These are phyloP conservation scores for Barnettozyma wickerhamii DNA, from an alignment of 805 yeast genomes.

Conservation along the genomic window DNA sequence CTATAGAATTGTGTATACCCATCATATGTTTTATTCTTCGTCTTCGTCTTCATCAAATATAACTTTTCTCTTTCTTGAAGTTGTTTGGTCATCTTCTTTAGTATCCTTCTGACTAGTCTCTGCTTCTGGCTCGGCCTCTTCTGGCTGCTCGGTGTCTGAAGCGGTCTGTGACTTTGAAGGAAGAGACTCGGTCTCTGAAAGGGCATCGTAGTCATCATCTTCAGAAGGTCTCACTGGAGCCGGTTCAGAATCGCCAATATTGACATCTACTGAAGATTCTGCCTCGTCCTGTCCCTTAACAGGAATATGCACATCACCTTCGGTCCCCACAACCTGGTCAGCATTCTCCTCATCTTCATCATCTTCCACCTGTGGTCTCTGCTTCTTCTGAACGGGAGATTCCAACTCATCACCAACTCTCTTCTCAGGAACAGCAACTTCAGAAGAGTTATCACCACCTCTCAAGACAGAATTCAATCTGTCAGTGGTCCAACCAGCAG, in stretches of 20 bases:
- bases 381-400: neutral
- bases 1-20: too few relatives aligned
- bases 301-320: conserved; percentile 2
- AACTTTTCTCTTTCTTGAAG: neutral
- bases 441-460: neutral
- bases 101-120: neutral
- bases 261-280: too few relatives aligned
- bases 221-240: conserved; percentile 1
- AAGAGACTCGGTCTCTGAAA: conserved; percentile 1
- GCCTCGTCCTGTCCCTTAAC: neutral
- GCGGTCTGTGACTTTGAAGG: neutral
- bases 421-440: neutral
- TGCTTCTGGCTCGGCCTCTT: neutral
- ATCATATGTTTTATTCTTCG: too few relatives aligned
- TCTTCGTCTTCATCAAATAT: neutral
- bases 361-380: neutral
- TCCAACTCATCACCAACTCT: conserved; percentile 2
- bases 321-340: conserved; percentile 4
- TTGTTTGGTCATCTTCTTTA: conserved; percentile 1
- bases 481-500: conserved; percentile 14
- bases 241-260: neutral
- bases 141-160: neutral
- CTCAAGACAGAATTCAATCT: conserved; percentile 13
- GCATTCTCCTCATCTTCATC: neutral
- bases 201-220: neutral